Conservation (phyloP, 2,329 filamentous ascomycete species). For the Alternaria infectoria region DNA sequence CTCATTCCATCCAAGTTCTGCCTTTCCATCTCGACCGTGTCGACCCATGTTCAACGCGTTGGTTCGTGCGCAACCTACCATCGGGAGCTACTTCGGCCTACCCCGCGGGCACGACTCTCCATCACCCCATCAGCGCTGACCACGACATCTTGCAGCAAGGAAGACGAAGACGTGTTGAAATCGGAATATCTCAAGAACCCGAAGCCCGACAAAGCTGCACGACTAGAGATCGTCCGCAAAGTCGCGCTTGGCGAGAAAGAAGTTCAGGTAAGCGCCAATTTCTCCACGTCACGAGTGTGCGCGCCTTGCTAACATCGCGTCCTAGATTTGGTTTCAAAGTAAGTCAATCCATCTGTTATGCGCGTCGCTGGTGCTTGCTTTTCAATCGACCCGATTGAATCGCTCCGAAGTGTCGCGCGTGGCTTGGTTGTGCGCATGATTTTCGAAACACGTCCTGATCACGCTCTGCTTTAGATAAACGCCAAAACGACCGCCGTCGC, state of each 20-base stretch:
- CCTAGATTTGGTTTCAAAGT: constrained; percentile 90
- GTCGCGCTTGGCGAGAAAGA: constrained; percentile 94
- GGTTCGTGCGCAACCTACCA: constrained; percentile 32
- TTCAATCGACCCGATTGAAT: background rate
- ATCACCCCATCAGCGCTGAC: constrained; percentile 36
- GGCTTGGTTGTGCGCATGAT: background rate
- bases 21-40: constrained; percentile 22
- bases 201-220: constrained; percentile 89
- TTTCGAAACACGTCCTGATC: constrained; percentile 14
- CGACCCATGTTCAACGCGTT: constrained; percentile 37
- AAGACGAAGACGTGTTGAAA: constrained; percentile 89
- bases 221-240: constrained; percentile 81
- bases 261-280: constrained; percentile 75
- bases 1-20: constrained; percentile 10
- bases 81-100: constrained; percentile 25
- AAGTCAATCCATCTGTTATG: constrained; percentile 2
- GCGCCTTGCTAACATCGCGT: constrained; percentile 38
- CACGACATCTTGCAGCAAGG: constrained; percentile 49
- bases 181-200: constrained; percentile 82
- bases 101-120: constrained; percentile 28
- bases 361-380: background rate
- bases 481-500: constrained; percentile 90
- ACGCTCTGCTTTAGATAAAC: constrained; percentile 53
- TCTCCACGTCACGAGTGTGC: constrained; percentile 34
- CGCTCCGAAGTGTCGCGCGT: background rate